Percentiles rank a stretch among this genome's conserved stretches.
Evolutionary conservation across 495 filamentous ascomycete genomes (phyloP).

Genomic region (Glarea lozoyensis): DNA sequence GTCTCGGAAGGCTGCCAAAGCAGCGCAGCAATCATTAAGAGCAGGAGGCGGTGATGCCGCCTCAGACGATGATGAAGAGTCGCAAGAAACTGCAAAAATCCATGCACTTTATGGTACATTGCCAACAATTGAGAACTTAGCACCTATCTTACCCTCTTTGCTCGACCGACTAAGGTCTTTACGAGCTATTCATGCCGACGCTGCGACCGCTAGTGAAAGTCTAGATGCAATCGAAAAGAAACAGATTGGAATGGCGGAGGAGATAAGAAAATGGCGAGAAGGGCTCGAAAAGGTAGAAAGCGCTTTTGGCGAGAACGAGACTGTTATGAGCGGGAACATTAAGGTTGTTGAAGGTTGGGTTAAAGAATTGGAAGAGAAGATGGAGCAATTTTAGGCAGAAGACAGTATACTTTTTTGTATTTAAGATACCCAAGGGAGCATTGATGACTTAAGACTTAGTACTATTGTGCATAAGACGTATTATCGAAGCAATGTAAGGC

Average conservation of each 20-base stretch:
- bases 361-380: slow-evolving; percentile 69
- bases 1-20: slow-evolving; percentile 61
- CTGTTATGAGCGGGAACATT: slow-evolving; percentile 66
- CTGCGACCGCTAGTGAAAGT: slow-evolving; percentile 73
- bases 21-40: slow-evolving; percentile 49
- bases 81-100: slow-evolving; percentile 74
- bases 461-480: no score
- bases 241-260: slow-evolving; percentile 73
- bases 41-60: slow-evolving; percentile 29
- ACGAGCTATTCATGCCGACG: slow-evolving; percentile 75
- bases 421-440: slow-evolving; percentile 20
- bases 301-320: slow-evolving; percentile 58
- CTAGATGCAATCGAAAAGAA: slow-evolving; percentile 67
- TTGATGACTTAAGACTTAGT: no score
- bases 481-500: no score
- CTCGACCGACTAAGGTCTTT: slow-evolving; percentile 80
- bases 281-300: slow-evolving; percentile 71
- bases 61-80: slow-evolving; percentile 26
- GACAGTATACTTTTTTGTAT: slow-evolving; percentile 21
- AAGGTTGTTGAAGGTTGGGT: slow-evolving; percentile 82
- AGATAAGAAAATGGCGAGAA: slow-evolving; percentile 81
- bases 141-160: slow-evolving; percentile 76
- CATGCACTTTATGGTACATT: slow-evolving; percentile 87
- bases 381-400: slow-evolving; percentile 35
- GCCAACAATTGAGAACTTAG: slow-evolving; percentile 77